These are phyloP conservation scores for Cryphonectria japonica DNA, from an alignment of 2,329 filamentous ascomycete species.

Conservation along the genomic window DNA sequence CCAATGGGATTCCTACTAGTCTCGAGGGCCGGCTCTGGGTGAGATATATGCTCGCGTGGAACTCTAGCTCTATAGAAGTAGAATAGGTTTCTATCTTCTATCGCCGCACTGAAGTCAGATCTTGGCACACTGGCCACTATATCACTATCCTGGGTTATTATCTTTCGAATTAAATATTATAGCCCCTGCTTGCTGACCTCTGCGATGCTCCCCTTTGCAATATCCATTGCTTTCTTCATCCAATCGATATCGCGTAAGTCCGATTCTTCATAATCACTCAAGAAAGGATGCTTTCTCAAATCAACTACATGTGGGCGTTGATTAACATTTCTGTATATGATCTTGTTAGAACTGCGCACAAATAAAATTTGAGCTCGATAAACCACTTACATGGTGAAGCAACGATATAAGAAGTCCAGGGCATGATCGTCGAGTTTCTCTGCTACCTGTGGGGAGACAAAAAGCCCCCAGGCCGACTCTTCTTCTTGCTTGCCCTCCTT, in stretches of 20 bases:
- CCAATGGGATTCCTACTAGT: too few relatives aligned
- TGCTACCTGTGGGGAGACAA: background rate
- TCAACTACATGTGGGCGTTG: slow-evolving; percentile 7
- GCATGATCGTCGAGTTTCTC: background rate
- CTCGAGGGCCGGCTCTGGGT: too few relatives aligned
- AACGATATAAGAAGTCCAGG: background rate
- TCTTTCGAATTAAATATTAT: background rate
- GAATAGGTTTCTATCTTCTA: too few relatives aligned
- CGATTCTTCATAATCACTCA: background rate
- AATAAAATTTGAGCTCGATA: background rate
- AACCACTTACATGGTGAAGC: slow-evolving; percentile 8
- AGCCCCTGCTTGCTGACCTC: background rate
- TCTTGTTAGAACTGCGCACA: background rate
- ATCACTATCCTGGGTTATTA: background rate
- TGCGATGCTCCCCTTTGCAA: background rate
- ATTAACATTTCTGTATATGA: background rate
- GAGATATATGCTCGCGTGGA: too few relatives aligned
- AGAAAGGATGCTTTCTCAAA: background rate
- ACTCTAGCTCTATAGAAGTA: too few relatives aligned
- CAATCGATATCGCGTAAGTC: background rate
- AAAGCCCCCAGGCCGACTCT: slow-evolving; percentile 7
- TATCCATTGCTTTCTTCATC: background rate
- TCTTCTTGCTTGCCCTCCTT: background rate
- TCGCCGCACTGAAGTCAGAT: too few relatives aligned
- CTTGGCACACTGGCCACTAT: too few relatives aligned